Conservation (phyloP, 2,329 filamentous ascomycete genomes). For the Cercospora brassicicola region DNA sequence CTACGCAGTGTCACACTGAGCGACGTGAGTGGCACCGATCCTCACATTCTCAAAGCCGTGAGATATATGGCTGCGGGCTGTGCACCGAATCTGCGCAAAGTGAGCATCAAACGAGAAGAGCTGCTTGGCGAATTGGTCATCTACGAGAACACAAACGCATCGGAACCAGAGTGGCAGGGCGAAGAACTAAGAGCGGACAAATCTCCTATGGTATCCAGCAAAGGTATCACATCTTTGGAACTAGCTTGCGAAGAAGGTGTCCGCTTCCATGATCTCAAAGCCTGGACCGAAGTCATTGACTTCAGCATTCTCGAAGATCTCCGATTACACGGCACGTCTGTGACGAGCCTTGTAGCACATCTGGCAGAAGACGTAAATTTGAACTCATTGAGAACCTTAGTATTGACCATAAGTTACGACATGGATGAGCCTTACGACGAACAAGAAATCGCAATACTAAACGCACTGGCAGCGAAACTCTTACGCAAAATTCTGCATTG, state of each 20-base stretch:
- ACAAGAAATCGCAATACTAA: too few species aligned
- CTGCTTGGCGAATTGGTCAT: too few species aligned
- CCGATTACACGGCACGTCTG: neutral
- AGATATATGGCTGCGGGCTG: neutral
- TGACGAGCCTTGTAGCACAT: neutral
- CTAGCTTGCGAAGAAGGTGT: neutral
- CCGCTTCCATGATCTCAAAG: neutral
- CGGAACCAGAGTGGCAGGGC: neutral
- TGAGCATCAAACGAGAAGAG: neutral
- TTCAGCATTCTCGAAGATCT: neutral
- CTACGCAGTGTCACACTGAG: neutral
- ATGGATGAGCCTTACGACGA: too few species aligned
- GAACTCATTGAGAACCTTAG: neutral
- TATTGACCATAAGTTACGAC: too few species aligned
- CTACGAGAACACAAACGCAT: too few species aligned
- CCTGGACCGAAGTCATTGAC: neutral
- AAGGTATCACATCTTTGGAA: neutral
- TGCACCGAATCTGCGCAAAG: neutral
- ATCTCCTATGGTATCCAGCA: neutral
- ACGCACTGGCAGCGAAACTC: neutral
- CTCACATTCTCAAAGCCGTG: neutral
- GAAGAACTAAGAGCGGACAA: neutral
- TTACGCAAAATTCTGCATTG: neutral
- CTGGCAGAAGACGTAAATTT: neutral
- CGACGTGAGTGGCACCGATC: neutral